phyloP scores from a whole-genome alignment of 305 asterid genomes.

The Euphrasia arctica region DNA sequence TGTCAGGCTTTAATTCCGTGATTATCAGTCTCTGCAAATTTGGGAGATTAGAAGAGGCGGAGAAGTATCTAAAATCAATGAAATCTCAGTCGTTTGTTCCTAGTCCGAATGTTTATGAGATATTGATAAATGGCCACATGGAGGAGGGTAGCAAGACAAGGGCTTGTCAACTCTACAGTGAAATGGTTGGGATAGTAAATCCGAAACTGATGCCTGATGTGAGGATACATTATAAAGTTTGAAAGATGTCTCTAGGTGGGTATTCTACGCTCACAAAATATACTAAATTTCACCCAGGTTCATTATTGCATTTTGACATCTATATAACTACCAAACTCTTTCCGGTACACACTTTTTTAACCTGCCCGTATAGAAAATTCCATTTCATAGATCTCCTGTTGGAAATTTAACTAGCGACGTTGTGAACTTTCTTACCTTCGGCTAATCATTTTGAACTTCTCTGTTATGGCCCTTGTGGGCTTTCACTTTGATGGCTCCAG shows the following conservation, averaged over 20 bases:
- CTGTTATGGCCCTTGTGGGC: too few species aligned
- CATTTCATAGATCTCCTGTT: neutral
- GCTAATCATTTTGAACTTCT: too few species aligned
- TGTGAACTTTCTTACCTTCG: neutral
- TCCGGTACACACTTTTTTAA: too few species aligned
- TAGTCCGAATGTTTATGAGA: neutral
- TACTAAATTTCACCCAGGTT: neutral
- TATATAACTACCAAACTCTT: too few species aligned
- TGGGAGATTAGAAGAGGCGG: slow-evolving; percentile 11
- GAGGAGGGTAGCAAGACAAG: slow-evolving; percentile 4
- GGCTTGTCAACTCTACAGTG: neutral
- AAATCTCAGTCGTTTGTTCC: neutral
- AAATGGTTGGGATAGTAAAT: neutral
- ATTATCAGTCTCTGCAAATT: neutral
- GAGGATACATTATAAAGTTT: neutral
- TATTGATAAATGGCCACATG: neutral
- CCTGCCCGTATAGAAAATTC: too few species aligned
- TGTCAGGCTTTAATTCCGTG: neutral
- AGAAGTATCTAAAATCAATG: neutral
- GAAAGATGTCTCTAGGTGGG: neutral
- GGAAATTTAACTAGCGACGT: neutral
- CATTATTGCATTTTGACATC: too few species aligned
- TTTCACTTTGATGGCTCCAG: too few species aligned
- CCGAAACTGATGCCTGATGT: neutral
- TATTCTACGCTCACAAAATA: neutral